Evolutionary conservation across 2,329 filamentous ascomycete genomes (phyloP).

Genomic region (Epichloe elymi): DNA sequence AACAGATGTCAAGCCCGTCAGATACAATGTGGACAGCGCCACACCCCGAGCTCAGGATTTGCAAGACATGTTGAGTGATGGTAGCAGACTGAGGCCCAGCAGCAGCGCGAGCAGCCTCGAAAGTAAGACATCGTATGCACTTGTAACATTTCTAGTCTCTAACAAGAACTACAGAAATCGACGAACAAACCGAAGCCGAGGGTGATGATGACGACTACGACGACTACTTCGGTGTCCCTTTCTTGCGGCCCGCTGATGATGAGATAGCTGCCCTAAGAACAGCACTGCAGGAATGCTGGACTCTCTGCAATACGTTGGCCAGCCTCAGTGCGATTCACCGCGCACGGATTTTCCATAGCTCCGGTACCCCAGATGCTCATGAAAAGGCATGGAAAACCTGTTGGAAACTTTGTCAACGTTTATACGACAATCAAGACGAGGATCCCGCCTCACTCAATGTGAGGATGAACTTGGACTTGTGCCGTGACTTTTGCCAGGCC

Average conservation of each 20-base stretch:
- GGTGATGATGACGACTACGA: conserved; percentile 37
- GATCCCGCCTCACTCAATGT: conserved; percentile 53
- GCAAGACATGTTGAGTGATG: conserved; percentile 53
- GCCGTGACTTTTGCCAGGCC: conserved; percentile 81
- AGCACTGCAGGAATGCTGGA: conserved; percentile 84
- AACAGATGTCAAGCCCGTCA: conserved; percentile 55
- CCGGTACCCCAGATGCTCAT: conserved; percentile 61
- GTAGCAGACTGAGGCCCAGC: conserved; percentile 45
- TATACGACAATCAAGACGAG: conserved; percentile 72
- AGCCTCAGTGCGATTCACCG: conserved; percentile 75
- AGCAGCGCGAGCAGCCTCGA: conserved; percentile 65
- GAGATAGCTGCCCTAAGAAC: conserved; percentile 58
- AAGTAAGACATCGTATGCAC: conserved; percentile 36
- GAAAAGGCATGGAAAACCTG: conserved; percentile 88
- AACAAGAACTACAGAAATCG: conserved; percentile 33
- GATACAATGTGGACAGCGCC: conserved; percentile 53
- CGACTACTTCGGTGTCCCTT: conserved; percentile 28
- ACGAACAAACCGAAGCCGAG: conserved; percentile 38
- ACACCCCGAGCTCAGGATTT: conserved; percentile 77
- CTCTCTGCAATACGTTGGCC: conserved; percentile 79
- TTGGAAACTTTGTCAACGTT: conserved; percentile 81
- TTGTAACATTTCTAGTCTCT: background rate
- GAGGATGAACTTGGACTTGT: conserved; percentile 67
- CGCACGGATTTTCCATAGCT: conserved; percentile 63
- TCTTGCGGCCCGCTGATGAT: conserved; percentile 33